These are phyloP conservation scores for Debaryomyces udenii DNA, from an alignment of 1,139 yeast genomes.

Conservation along the genomic window DNA sequence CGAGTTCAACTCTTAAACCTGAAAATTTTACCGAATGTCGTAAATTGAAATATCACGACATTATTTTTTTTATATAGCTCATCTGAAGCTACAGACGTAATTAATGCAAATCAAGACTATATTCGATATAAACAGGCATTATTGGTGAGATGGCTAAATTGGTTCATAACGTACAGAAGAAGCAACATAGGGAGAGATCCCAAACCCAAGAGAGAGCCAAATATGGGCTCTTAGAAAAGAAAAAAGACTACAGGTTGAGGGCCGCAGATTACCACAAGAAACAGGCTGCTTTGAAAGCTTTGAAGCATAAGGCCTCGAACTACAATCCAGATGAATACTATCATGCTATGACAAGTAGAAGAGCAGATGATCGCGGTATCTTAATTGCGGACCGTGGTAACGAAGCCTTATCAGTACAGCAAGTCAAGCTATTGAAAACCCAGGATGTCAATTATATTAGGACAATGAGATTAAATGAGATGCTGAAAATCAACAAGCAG, in stretches of 20 bases:
- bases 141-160: constrained; percentile 63
- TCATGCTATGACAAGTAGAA: constrained; percentile 80
- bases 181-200: constrained; percentile 92
- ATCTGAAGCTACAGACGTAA: constrained; percentile 6
- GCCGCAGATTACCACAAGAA: constrained; percentile 89
- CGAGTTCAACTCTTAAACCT: too few species aligned
- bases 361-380: constrained; percentile 70
- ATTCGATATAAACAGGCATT: neutral
- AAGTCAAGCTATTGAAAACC: constrained; percentile 79
- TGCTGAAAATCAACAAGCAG: constrained; percentile 63
- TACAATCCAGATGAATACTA: constrained; percentile 97
- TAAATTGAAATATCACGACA: constrained; percentile 8
- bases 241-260: constrained; percentile 88
- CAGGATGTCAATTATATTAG: constrained; percentile 88
- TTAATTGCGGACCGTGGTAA: constrained; percentile 67
- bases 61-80: constrained; percentile 13
- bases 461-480: constrained; percentile 72
- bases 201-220: constrained; percentile 75
- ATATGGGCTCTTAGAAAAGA: constrained; percentile 88
- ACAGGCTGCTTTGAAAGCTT: constrained; percentile 77
- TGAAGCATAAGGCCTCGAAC: constrained; percentile 69
- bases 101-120: neutral
- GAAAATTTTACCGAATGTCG: constrained; percentile 1
- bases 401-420: constrained; percentile 67
- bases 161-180: constrained; percentile 90